These are phyloP conservation scores for Tulasnella sp. DNA, from an alignment of 768 basidiomycete species.

Conservation along the genomic window DNA sequence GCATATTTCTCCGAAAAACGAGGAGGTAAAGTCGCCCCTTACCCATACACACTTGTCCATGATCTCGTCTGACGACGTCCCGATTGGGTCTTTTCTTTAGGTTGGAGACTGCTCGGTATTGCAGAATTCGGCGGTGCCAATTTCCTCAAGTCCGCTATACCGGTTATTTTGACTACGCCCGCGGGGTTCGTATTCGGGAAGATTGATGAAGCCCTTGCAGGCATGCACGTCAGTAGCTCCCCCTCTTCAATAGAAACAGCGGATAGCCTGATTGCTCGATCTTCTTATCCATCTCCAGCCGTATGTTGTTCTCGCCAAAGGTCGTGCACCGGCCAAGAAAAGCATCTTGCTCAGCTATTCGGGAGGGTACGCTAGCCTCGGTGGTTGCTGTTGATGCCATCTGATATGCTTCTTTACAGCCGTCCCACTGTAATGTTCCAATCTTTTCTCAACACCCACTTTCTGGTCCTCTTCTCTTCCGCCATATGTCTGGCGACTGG, in stretches of 20 bases:
- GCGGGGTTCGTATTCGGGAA: neutral
- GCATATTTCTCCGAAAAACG: neutral
- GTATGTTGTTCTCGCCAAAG: conserved; percentile 7
- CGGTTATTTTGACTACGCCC: neutral
- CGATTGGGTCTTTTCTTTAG: neutral
- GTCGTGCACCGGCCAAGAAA: neutral
- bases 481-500: neutral
- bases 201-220: conserved; percentile 4
- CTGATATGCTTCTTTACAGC: neutral
- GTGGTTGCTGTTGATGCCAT: no score
- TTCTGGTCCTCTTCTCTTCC: conserved; percentile 8
- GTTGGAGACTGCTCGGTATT: neutral
- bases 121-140: conserved; percentile 10
- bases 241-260: no score
- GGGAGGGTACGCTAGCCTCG: neutral
- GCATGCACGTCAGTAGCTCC: neutral
- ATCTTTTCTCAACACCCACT: conserved; percentile 2
- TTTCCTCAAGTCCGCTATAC: conserved; percentile 14
- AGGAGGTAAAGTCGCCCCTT: neutral
- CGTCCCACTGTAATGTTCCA: neutral
- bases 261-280: neutral
- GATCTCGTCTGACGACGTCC: neutral
- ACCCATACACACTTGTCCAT: neutral
- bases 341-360: conserved; percentile 1
- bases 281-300: neutral